A percentile compares a stretch with the other conserved stretches of the same genome.
These are phyloP conservation scores for Sutorius australiensis DNA, from an alignment of 768 basidiomycete genomes.

Conservation along the genomic window DNA sequence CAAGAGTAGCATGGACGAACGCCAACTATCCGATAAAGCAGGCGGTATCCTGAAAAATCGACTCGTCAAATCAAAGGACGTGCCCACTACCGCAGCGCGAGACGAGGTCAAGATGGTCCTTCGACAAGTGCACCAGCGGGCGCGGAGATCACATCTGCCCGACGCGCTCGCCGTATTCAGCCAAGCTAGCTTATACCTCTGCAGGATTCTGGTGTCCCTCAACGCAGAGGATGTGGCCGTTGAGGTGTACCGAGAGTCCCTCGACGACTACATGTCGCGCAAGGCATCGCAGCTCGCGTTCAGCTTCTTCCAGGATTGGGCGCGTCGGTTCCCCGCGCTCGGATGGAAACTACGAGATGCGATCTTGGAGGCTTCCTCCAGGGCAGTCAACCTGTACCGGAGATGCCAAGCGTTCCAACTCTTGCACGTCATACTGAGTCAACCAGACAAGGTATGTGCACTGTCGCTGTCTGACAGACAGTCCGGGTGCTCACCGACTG, in stretches of 20 bases:
- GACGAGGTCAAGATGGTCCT: slow-evolving; percentile 45
- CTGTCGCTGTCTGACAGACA: not conserved
- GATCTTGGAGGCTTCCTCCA: slow-evolving; percentile 52
- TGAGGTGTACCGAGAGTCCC: slow-evolving; percentile 57
- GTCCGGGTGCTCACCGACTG: slow-evolving; percentile 6
- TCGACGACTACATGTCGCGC: slow-evolving; percentile 72
- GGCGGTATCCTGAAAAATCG: slow-evolving; percentile 72
- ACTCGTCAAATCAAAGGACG: slow-evolving; percentile 70
- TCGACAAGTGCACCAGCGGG: slow-evolving; percentile 65
- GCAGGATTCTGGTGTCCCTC: slow-evolving; percentile 45
- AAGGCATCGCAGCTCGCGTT: slow-evolving; percentile 76
- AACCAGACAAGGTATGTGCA: slow-evolving; percentile 28
- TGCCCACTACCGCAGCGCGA: slow-evolving; percentile 36
- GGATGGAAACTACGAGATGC: slow-evolving; percentile 65
- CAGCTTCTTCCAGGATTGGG: slow-evolving; percentile 75
- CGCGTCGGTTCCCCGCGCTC: slow-evolving; percentile 56
- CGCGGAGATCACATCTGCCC: slow-evolving; percentile 58
- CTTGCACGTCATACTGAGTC: slow-evolving; percentile 58
- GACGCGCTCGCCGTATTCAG: slow-evolving; percentile 64
- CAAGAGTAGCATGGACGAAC: slow-evolving; percentile 68
- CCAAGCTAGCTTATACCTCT: slow-evolving; percentile 67
- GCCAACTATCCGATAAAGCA: slow-evolving; percentile 86
- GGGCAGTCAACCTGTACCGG: slow-evolving; percentile 74
- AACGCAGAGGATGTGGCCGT: slow-evolving; percentile 41
- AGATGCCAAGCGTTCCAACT: slow-evolving; percentile 72